These are phyloP conservation scores for Vitis hybrid DNA, from an alignment of 177 flowering plant species.

Conservation along the genomic window DNA sequence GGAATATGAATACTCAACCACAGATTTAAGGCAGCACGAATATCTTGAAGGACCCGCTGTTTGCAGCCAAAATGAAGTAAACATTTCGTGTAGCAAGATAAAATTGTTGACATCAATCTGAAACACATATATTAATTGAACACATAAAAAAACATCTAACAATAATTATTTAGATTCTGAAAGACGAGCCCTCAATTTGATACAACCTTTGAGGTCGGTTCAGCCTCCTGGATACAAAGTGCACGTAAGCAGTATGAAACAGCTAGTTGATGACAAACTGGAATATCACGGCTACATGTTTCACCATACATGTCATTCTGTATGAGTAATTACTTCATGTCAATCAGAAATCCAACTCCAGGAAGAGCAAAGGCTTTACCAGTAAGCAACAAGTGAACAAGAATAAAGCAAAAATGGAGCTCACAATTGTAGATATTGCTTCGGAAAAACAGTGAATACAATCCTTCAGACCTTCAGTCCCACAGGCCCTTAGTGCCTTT, in stretches of 20 bases:
- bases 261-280: conserved; percentile 51
- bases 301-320: conserved; percentile 38
- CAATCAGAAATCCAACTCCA: conserved; percentile 10
- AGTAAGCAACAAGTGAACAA: neutral
- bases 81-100: neutral
- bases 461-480: conserved; percentile 39
- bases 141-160: neutral
- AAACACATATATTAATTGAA: neutral
- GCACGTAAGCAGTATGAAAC: conserved; percentile 75
- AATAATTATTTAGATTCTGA: conserved; percentile 8
- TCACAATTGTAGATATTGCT: conserved; percentile 65
- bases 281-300: conserved; percentile 11
- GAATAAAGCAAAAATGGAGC: conserved; percentile 16
- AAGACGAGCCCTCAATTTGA: conserved; percentile 25
- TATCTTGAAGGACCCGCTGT: conserved; percentile 65
- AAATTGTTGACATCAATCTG: neutral
- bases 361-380: neutral
- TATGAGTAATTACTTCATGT: conserved; percentile 14
- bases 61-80: conserved; percentile 11
- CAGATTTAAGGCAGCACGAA: conserved; percentile 51
- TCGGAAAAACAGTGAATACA: conserved; percentile 72
- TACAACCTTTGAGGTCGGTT: conserved; percentile 64
- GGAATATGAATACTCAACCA: conserved; percentile 43
- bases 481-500: conserved; percentile 42
- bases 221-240: conserved; percentile 60